These are phyloP conservation scores for Aristolochia californica DNA, from an alignment of 164 flowering plant genomes.

Conservation along the genomic window DNA sequence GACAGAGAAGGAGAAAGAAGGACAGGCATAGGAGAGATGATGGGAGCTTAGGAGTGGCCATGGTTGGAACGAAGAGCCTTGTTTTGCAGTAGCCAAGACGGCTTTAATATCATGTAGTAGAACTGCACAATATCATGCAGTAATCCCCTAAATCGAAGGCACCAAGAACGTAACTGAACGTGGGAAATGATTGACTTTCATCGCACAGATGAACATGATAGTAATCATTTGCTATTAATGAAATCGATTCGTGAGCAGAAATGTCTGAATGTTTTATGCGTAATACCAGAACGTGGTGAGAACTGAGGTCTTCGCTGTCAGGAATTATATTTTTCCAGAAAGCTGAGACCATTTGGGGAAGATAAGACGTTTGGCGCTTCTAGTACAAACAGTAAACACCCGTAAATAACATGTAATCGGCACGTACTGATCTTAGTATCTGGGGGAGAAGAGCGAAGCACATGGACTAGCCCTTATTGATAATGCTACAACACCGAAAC, in stretches of 20 bases:
- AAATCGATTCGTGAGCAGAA: constrained; percentile 1
- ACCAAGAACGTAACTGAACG: constrained; percentile 1
- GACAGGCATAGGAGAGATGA: background rate
- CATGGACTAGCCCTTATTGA: no score
- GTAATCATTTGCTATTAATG: constrained; percentile 4
- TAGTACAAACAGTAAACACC: no score
- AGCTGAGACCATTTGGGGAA: no score
- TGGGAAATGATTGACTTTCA: background rate
- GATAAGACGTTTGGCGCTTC: no score
- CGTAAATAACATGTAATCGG: no score
- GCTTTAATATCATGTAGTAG: no score
- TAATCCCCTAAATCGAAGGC: constrained; percentile 1
- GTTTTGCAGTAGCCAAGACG: no score
- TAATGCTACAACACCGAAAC: no score
- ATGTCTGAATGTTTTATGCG: constrained; percentile 3
- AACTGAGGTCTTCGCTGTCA: no score
- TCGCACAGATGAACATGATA: background rate
- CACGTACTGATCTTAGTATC: no score
- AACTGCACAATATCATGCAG: background rate
- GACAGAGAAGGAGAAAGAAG: background rate
- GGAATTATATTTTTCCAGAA: no score
- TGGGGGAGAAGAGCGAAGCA: no score
- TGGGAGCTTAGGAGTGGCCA: constrained; percentile 3
- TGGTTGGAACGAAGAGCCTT: background rate
- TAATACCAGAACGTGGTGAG: background rate